Conservation (phyloP, 169 alveolate species). For the Toxoplasma gondii region DNA sequence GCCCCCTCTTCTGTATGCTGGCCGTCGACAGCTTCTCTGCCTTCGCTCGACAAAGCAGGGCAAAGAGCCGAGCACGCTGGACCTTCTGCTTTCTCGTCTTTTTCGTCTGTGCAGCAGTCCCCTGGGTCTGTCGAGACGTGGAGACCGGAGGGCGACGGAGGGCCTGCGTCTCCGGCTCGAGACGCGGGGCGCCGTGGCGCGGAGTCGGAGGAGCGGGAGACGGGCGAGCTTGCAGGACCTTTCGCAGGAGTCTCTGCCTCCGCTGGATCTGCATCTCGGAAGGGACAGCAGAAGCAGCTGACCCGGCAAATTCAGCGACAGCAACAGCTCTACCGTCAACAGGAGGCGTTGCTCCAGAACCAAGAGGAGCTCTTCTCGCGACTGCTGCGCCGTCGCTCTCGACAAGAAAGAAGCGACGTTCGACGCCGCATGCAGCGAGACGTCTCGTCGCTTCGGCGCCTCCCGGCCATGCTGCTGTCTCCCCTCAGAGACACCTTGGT, state of each 20-base stretch:
- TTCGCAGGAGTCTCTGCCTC: not conserved
- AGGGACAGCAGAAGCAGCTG: not conserved
- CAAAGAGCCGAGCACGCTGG: no score
- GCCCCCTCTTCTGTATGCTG: no score
- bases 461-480: not conserved
- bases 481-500: not conserved
- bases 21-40: no score
- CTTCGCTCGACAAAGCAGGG: no score
- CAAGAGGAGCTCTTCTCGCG: not conserved
- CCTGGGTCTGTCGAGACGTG: not conserved
- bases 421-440: not conserved
- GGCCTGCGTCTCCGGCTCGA: not conserved
- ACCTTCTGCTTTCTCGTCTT: no score
- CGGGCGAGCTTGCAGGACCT: not conserved
- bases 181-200: not conserved
- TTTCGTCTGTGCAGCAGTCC: not conserved
- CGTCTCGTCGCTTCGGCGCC: not conserved
- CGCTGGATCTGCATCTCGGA: not conserved
- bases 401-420: not conserved
- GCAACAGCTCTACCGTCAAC: conserved; percentile 30
- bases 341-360: not conserved
- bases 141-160: not conserved
- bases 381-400: not conserved
- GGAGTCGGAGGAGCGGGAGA: not conserved
- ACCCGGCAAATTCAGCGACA: not conserved